Base-by-base conservation (phyloP, 805 yeast genomes). In the Teunomyces atbi region DNA sequence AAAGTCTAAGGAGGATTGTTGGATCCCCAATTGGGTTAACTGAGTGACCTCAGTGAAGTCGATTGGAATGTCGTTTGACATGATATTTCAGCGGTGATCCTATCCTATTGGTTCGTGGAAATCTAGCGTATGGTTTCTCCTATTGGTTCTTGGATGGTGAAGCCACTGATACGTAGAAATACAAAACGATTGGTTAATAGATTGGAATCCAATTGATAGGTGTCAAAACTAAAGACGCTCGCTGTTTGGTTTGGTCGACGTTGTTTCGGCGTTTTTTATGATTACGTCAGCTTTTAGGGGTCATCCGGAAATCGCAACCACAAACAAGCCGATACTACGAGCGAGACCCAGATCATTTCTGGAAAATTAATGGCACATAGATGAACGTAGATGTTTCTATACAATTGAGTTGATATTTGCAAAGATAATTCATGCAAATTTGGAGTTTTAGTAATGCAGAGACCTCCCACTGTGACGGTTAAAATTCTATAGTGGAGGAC, bases 41-140 rank as follows among this genome's bases (percentile, higher is more conserved):
- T 87, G 96, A 60, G 90, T 82, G 73, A 90, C 84, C 76, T 92
- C 98, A 60, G 96, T 91, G 73, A 92, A 90, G 73, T 92, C 96
- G 72, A 92, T 92, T 56, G 99, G 99, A 58, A 95, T 85, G 65
- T 89, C 96, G 45, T 48, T 42, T 46, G 49, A 48, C 49, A 46
- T 48, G 18, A 13, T 42, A 10, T 20, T 26, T 21, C 19, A 23
- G 21, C 21, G 11, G 27, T 36, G 39, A 36, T 36, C 39, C 39
- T 23, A n/a, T 36, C 39, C 28, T 34, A 34, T 34, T 34, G n/a
- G 38, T 32, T 32, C 10, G 20, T 12, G 37, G 11, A 19, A 16
- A 15, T 19, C 32, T 29, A 19, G 27, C 35, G 43, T 19, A 30
- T 23, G 43, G 41, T n/a, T 20, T 21, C 39, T 36, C 39, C 23